Base-by-base conservation (phyloP, 768 basidiomycete genomes). In the Calocera viscosa region DNA sequence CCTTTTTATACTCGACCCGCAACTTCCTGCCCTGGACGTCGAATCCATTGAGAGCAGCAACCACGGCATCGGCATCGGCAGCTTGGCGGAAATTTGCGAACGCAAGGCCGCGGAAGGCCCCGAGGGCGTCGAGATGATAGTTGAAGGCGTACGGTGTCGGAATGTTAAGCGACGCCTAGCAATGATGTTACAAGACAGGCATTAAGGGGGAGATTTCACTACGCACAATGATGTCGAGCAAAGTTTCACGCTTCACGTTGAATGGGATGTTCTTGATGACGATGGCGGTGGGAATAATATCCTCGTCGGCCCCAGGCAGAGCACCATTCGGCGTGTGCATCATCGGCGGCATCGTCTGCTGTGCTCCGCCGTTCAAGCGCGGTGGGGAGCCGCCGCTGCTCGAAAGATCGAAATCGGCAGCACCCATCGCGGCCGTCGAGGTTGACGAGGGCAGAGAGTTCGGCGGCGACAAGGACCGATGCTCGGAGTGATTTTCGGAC, bases 241-340 rank as follows among this genome's bases (percentile, higher is more conserved):
- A 84, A 49, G 91, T 91, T 80, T 98, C 95, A 74, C 91, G 88
- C 79, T 94, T 91, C 71, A 97, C 93, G 73, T 94, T 94, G 82
- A 99, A 99, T 71, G 95, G 95, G 80, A 99, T 99, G 82, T 97
- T 97, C 85, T 99, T 99, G 78, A 99, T 97, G 75, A 99, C 96
- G 74, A 99, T 97, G 66, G 96, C 96, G 11, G 94, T 98, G 66
- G 95, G 95, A 78, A 98, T 98, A 76, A 96, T 83, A 76, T 96
- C 94, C 77, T 96, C 93, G 72, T 92, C 90, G 11, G 5, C 53
- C 2, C 7, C 19, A 10, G 30, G 2, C 30, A 60, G 53, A 10
- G 7, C 14, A 32, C 53, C 30, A 19, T 32, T 60, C 14, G 53
- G 26, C 30, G 24, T 60, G 11, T 60, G 53, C 7, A 32, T 26